A percentile compares a stretch with the other conserved stretches of the same genome.
Conservation (phyloP, 345 rosid genomes). For the Turritis glabra region DNA sequence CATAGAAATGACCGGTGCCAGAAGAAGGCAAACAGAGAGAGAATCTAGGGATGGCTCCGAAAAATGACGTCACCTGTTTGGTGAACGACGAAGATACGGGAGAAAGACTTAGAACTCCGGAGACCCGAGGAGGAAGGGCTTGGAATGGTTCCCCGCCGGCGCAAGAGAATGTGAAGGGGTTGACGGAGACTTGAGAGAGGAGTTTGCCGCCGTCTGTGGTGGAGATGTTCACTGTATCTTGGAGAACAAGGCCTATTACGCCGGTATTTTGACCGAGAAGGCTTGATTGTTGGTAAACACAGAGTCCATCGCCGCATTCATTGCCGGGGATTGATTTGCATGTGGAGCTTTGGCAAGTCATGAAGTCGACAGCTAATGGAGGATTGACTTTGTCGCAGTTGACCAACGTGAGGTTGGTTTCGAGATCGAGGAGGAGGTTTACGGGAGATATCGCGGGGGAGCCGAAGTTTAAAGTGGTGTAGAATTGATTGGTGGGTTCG, state of each 20-base stretch:
- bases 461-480: conserved; percentile 36
- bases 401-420: conserved; percentile 1
- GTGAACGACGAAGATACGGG: conserved; percentile 2
- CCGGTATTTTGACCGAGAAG: background rate
- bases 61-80: conserved; percentile 13
- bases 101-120: conserved; percentile 30
- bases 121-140: background rate
- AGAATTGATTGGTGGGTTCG: conserved; percentile 39
- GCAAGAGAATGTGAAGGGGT: conserved; percentile 4
- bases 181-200: background rate
- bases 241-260: conserved; percentile 13
- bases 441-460: background rate
- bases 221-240: conserved; percentile 8
- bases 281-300: conserved; percentile 9
- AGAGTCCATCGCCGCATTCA: conserved; percentile 17
- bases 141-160: background rate
- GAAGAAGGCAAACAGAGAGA: conserved; percentile 47
- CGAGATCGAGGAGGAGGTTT: conserved; percentile 16
- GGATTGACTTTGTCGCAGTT: background rate
- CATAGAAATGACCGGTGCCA: conserved; percentile 33
- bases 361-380: background rate
- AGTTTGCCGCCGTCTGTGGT: background rate
- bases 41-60: conserved; percentile 24
- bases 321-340: background rate
- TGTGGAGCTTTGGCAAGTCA: background rate